Conservation (phyloP, 2,329 filamentous ascomycete genomes). For the Hypoxylon sp. region DNA sequence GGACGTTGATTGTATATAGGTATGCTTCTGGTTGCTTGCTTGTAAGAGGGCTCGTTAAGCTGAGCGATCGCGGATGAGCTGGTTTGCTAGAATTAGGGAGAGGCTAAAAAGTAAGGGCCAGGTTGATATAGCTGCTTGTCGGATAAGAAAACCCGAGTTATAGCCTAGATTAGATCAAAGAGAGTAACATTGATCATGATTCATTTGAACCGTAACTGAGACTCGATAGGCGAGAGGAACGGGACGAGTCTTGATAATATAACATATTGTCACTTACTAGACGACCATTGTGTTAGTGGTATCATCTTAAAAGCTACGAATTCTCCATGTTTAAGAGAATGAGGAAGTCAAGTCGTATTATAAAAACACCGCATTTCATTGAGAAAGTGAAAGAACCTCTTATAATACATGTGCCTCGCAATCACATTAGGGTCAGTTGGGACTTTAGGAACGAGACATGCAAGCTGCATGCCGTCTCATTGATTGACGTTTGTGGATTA, state of each 20-base stretch:
- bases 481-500: conserved; percentile 33
- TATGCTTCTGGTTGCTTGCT: conserved; percentile 8
- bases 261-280: neutral
- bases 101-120: neutral
- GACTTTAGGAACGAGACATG: conserved; percentile 23
- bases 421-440: neutral
- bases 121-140: neutral
- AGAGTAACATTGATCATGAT: neutral
- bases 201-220: neutral
- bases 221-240: neutral
- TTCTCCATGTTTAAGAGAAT: neutral
- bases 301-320: too few species aligned
- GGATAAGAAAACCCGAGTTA: neutral
- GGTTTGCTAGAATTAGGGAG: neutral
- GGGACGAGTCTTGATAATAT: neutral
- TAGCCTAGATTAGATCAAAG: neutral
- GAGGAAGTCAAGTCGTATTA: neutral
- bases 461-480: conserved; percentile 29
- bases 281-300: too few species aligned
- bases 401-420: neutral
- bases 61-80: neutral
- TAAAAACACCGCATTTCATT: neutral
- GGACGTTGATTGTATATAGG: conserved; percentile 14
- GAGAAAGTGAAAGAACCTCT: neutral
- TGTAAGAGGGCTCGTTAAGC: neutral